phyloP scores from a whole-genome alignment of 208 protist genomes.

The Crithidia acanthocephali region DNA sequence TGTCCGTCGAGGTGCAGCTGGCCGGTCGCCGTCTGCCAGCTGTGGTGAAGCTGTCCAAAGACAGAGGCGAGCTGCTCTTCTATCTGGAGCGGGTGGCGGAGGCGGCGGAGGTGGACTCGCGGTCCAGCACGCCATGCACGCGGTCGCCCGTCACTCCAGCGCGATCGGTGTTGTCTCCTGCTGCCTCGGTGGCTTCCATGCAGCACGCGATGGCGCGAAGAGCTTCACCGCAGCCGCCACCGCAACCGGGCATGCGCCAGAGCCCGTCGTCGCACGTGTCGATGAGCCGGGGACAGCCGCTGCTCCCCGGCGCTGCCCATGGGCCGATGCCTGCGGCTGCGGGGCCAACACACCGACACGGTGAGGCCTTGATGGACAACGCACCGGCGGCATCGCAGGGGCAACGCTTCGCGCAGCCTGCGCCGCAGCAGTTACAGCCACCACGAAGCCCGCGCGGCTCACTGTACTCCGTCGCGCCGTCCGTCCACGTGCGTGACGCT shows the following conservation, averaged over 20 bases:
- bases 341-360: too few species aligned
- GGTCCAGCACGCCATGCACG: neutral
- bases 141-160: conserved; percentile 7
- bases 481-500: neutral
- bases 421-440: neutral
- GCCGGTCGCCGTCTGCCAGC: conserved; percentile 28
- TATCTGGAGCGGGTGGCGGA: conserved; percentile 34
- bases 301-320: neutral
- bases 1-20: conserved; percentile 38
- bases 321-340: neutral
- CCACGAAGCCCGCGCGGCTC: neutral
- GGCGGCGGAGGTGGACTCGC: neutral
- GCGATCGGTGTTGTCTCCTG: neutral
- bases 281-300: neutral
- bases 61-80: conserved; percentile 52
- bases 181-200: neutral
- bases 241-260: too few species aligned
- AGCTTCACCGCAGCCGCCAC: neutral
- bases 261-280: too few species aligned
- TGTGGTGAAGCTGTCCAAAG: conserved; percentile 40
- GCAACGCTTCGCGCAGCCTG: neutral
- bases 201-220: neutral
- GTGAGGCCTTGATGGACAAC: neutral
- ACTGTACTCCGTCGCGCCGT: conserved; percentile 15
- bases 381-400: neutral